Evolutionary conservation across 768 basidiomycete genomes (phyloP).

Genomic region (Lentinula edodes): DNA sequence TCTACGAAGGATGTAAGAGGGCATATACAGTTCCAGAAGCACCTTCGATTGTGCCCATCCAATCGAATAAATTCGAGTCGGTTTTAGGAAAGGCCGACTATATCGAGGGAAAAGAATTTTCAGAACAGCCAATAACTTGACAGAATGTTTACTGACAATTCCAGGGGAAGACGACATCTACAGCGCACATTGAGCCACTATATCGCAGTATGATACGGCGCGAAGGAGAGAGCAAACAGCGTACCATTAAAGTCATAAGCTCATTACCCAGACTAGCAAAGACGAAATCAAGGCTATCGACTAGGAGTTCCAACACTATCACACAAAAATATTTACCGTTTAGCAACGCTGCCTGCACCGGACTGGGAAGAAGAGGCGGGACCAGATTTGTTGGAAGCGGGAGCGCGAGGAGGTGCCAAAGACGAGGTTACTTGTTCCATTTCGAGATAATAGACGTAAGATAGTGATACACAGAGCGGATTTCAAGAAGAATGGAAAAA

Average conservation of each 20-base stretch:
- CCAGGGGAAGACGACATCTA: constrained; percentile 90
- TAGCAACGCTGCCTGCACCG: constrained; percentile 73
- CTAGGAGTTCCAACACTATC: constrained; percentile 1
- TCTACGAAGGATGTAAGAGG: not conserved
- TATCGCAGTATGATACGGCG: not conserved
- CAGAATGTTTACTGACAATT: constrained; percentile 48
- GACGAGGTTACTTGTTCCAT: constrained; percentile 76
- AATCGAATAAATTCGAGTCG: constrained; percentile 84
- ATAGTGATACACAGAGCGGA: constrained; percentile 7
- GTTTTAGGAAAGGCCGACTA: constrained; percentile 89
- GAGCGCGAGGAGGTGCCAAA: constrained; percentile 50
- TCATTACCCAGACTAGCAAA: constrained; percentile 66
- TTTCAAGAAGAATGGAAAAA: not conserved
- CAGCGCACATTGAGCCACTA: not conserved
- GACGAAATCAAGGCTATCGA: constrained; percentile 9
- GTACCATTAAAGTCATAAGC: constrained; percentile 85
- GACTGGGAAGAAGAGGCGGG: constrained; percentile 48
- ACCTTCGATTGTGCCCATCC: constrained; percentile 86
- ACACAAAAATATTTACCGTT: constrained; percentile 47
- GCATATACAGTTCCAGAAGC: constrained; percentile 63
- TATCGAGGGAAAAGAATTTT: constrained; percentile 22
- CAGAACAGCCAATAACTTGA: not conserved
- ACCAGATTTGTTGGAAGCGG: constrained; percentile 47
- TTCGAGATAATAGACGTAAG: constrained; percentile 12
- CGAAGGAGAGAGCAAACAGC: constrained; percentile 14